Evolutionary conservation across 495 filamentous ascomycete genomes (phyloP), one percentile per base, ranked within the genome.

Genomic region (Aeminium ludgeri): DNA sequence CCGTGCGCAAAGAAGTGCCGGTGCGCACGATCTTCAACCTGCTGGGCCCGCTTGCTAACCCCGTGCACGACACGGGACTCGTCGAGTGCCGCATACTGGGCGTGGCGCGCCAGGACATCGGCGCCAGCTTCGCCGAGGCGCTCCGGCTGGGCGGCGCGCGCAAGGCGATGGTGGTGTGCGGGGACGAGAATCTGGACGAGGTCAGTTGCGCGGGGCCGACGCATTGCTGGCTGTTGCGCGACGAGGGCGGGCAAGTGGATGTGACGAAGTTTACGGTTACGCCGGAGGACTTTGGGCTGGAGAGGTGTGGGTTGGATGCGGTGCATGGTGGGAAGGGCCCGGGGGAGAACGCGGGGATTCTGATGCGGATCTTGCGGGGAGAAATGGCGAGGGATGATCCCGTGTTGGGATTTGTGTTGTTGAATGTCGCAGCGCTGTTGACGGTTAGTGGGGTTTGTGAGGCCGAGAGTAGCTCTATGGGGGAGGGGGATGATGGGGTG

Each of bases 21-120:
- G 82, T 86, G 61, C 73, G 87, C 33, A 96, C 89, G 1, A 86
- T 97, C 51, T 97, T 96, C 73, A 96, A 97, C 60, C 67, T 96
- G 0, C 71, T 96, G 39, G 89, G 91, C 2, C 91, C 91, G 1
- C 68, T 99, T 11, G 76, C 84, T 16, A 95, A 95, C 57, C 91
- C 89, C 0, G 65, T 86, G 3, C 78, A 92, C 51, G 64, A 68
- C 34, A 59, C 57, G 2, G 40, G 62, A 34, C 66, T 70, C 1
- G 70, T 96, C 27, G 89, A 96, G 59, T 86, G 89, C 2, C 75
- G 91, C 17, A 68, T 99, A 31, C 71, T 99, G 11, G 89, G 89
- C 35, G 86, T 95, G 13, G 85, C 86, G n/a, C 75, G 86, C 42
- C 66, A 74, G 48, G 78, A 78, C 40, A 68, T 99, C 18, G 91